Conservation (phyloP, 306 rosid genomes). For the Luffa acutangula region DNA sequence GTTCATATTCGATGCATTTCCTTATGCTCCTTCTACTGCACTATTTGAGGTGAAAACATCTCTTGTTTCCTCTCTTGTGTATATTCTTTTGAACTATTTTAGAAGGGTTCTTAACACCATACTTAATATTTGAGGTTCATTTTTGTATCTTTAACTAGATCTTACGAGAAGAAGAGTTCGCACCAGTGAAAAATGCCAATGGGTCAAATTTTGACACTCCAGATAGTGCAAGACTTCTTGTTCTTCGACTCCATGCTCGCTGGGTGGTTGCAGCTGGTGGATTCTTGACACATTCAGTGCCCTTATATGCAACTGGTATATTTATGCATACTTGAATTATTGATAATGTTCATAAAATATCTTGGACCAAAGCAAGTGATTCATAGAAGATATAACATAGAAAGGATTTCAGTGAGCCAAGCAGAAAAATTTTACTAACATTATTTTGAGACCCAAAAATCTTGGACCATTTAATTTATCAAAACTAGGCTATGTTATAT, state of each 20-base stretch:
- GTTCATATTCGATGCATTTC: constrained; percentile 93
- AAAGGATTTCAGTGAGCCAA: background rate
- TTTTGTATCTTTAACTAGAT: constrained; percentile 38
- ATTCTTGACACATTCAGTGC: constrained; percentile 96
- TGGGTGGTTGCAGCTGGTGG: constrained; percentile 99
- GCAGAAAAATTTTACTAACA: background rate
- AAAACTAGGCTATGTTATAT: background rate
- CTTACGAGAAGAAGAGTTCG: constrained; percentile 89
- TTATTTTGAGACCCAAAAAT: background rate
- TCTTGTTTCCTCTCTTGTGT: background rate
- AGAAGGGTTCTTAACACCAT: background rate
- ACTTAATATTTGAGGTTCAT: background rate
- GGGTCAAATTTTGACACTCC: constrained; percentile 93
- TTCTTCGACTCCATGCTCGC: constrained; percentile 92
- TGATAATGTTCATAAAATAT: background rate
- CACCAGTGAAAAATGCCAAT: constrained; percentile 90
- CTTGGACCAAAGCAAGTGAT: background rate
- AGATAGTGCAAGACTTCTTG: constrained; percentile 86
- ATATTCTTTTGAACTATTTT: background rate
- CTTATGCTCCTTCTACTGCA: constrained; percentile 95
- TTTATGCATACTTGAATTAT: background rate
- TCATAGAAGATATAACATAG: background rate
- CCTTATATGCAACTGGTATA: constrained; percentile 83
- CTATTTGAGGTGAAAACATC: constrained; percentile 67
- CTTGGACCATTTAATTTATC: background rate